phyloP scores from a whole-genome alignment of 192 early-diverging fungal genomes.

The Globomyces pollinis-pini region DNA sequence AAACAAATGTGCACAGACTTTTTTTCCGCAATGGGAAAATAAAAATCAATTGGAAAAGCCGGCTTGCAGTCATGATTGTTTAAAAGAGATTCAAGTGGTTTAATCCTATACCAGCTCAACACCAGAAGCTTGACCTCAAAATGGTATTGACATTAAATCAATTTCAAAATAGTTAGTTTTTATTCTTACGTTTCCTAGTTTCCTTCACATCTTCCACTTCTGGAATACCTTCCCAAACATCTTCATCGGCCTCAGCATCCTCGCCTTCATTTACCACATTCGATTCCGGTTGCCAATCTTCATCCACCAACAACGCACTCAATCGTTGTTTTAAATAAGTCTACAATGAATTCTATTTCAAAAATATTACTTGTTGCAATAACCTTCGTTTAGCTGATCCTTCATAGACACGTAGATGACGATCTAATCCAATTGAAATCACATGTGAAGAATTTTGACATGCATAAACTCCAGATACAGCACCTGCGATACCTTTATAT shows the following conservation, averaged over 20 bases:
- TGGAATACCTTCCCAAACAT: slow-evolving; percentile 61
- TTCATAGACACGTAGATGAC: slow-evolving; percentile 72
- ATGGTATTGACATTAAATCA: too few relatives aligned
- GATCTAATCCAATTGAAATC: slow-evolving; percentile 63
- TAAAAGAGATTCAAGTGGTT: too few relatives aligned
- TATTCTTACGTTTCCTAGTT: too few relatives aligned
- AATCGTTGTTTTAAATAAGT: slow-evolving; percentile 74
- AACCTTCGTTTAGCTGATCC: slow-evolving; percentile 24
- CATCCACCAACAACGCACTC: slow-evolving; percentile 58
- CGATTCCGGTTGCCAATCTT: slow-evolving; percentile 38
- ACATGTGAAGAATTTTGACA: slow-evolving; percentile 12
- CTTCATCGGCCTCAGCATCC: slow-evolving; percentile 53
- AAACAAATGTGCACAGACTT: too few relatives aligned
- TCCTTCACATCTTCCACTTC: slow-evolving; percentile 11
- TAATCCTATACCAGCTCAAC: too few relatives aligned
- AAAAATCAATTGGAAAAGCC: too few relatives aligned
- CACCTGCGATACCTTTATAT: slow-evolving; percentile 30
- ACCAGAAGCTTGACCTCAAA: too few relatives aligned
- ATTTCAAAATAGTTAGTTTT: too few relatives aligned
- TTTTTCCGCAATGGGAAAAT: too few relatives aligned
- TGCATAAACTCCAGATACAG: slow-evolving; percentile 22
- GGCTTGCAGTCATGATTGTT: too few relatives aligned
- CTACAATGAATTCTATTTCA: slow-evolving; percentile 40
- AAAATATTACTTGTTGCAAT: slow-evolving; percentile 16
- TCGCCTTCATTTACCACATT: slow-evolving; percentile 56